Percentiles rank a stretch among this genome's conserved stretches.
These are phyloP conservation scores for Kwoniella botswanensis DNA, from an alignment of 768 basidiomycete genomes.

Conservation along the genomic window DNA sequence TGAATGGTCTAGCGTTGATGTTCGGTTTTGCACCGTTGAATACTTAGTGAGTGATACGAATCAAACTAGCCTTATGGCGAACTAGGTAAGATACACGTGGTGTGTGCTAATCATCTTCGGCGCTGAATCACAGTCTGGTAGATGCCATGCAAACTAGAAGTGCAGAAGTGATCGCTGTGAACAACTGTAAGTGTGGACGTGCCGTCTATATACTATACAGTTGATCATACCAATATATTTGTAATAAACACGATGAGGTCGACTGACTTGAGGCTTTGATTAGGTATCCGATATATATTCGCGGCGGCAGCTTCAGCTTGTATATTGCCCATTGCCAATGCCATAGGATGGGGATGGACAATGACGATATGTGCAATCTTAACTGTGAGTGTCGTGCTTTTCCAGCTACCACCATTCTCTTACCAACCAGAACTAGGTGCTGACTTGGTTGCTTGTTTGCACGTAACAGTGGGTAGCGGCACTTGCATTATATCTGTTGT, in stretches of 20 bases:
- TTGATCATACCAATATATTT: not conserved
- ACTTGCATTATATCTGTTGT: slow-evolving; percentile 1
- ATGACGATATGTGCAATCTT: slow-evolving; percentile 53
- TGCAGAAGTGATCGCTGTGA: slow-evolving; percentile 56
- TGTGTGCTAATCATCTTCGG: not conserved
- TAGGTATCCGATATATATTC: slow-evolving; percentile 55
- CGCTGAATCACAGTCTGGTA: slow-evolving; percentile 20
- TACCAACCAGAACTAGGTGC: too few relatives aligned
- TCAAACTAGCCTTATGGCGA: too few relatives aligned
- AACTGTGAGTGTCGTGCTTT: slow-evolving; percentile 30
- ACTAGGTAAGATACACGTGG: too few relatives aligned
- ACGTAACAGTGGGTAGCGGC: slow-evolving; percentile 14
- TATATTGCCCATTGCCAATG: slow-evolving; percentile 56
- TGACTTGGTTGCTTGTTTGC: not conserved
- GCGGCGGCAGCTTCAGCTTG: slow-evolving; percentile 57
- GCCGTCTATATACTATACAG: not conserved
- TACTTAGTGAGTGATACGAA: slow-evolving; percentile 43
- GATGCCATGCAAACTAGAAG: slow-evolving; percentile 48
- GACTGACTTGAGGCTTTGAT: not conserved
- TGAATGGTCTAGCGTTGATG: slow-evolving; percentile 53
- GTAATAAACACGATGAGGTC: too few relatives aligned
- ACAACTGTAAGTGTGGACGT: slow-evolving; percentile 47
- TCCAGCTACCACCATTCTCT: not conserved
- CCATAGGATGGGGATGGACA: slow-evolving; percentile 58
- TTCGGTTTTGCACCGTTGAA: slow-evolving; percentile 49